Evolutionary conservation across 176 grass and related monocot genomes (phyloP), one percentile per base, ranked within the genome.

Genomic region (Avena sativa): DNA sequence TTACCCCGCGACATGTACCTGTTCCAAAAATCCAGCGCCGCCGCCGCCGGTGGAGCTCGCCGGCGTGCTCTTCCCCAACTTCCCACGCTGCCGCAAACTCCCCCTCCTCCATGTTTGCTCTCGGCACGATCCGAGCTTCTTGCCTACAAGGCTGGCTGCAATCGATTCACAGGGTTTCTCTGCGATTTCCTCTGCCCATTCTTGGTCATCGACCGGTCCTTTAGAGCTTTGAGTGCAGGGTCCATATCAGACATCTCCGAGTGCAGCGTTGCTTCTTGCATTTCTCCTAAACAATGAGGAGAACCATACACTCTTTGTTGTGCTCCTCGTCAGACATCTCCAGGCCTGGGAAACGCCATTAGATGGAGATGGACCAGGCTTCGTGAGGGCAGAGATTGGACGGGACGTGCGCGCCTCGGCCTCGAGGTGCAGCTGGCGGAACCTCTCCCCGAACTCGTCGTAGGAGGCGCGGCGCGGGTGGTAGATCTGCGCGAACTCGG

Each of bases 121-220:
- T 28, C 26, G 26, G 26, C 26, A 94, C 20, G 92, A 91, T 13
- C 89, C 86, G 19, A 94, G 86, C 68, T 94, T 91, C 71, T 51
- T 75, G 72, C 72, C 72, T 75, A 75, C 5, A 49, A 75, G 72
- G 72, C 47, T 51, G 2, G 46, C 69, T 1, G 89, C 79, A 8
- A 91, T 89, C 0, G 92, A 94, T 78, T 91, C 86, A 47, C 89
- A 94, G 86, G 89, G 92, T 44, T 91, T 94, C 60, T 94, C 89
- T 58, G 89, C 89, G 61, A 94, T 94, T 66, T 91, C 92, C 81
- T 94, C 92, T 49, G 92, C 89, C 9, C 72, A 51, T 75, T 75
- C 72, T 75, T 75, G 47, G 46, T 75, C 47, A 51, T 51, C 46
- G 51, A 46, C 46, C n/a, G n/a, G 8, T 74, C 71, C 46, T 75